Conservation (phyloP, 2,329 filamentous ascomycete genomes). For the Karstenula rhodostoma region DNA sequence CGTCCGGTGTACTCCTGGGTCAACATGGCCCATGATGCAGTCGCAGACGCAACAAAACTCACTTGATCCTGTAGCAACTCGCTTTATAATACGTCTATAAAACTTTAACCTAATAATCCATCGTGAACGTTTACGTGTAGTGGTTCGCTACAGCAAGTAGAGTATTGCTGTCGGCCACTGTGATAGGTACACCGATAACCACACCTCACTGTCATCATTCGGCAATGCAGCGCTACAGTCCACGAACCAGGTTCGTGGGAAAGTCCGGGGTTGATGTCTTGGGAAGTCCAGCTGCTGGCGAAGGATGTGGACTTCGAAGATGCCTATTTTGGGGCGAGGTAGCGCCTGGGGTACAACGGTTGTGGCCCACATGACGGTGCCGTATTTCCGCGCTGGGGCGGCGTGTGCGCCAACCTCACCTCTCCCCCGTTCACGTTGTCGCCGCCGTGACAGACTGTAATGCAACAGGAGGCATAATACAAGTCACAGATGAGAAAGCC, state of each 20-base stretch:
- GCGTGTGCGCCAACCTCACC: conserved; percentile 2
- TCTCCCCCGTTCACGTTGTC: not conserved
- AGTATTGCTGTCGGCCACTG: no score
- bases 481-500: not conserved
- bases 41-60: no score
- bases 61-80: no score
- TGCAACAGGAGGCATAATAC: not conserved
- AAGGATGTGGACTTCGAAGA: not conserved
- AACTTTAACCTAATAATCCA: no score
- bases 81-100: no score
- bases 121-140: no score
- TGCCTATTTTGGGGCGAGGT: conserved; percentile 4
- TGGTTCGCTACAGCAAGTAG: no score
- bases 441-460: not conserved
- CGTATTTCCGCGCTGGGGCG: not conserved
- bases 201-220: not conserved
- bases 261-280: not conserved
- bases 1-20: no score
- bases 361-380: conserved; percentile 9
- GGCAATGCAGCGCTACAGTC: not conserved
- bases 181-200: no score
- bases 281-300: not conserved
- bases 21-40: no score
- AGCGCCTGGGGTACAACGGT: not conserved
- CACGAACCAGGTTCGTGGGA: not conserved